Percentiles rank a stretch among this genome's conserved stretches.
These are phyloP conservation scores for Yarrowia galli DNA, from an alignment of 1,139 yeast species.

Conservation along the genomic window DNA sequence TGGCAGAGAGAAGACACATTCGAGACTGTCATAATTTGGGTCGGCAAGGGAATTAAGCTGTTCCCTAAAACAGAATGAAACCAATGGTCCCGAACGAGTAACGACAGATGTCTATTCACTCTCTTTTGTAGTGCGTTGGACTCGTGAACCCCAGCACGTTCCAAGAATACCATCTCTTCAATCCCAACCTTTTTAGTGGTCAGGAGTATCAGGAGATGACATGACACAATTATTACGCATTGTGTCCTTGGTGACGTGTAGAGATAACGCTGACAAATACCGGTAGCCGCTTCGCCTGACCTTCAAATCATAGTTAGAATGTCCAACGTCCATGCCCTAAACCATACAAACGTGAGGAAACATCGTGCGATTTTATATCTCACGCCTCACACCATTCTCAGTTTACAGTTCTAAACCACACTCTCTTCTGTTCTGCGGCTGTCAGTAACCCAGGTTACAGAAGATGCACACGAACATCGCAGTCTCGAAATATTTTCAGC, in stretches of 20 bases:
- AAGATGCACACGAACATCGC: not conserved
- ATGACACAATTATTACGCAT: not conserved
- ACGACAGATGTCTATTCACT: no score
- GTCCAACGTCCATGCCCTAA: no score
- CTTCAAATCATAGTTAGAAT: no score
- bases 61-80: not conserved
- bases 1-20: not conserved
- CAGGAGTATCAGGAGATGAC: not conserved
- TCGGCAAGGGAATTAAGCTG: not conserved
- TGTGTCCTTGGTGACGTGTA: not conserved
- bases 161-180: not conserved
- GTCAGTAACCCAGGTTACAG: not conserved
- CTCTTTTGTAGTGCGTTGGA: no score
- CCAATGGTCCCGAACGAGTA: not conserved
- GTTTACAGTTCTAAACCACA: not conserved
- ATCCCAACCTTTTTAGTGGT: constrained; percentile 1
- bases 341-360: no score
- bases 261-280: no score
- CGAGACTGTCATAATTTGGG: no score
- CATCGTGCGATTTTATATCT: no score
- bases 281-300: no score
- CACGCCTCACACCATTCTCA: not conserved
- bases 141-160: no score
- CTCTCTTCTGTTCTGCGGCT: not conserved
- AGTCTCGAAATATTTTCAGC: no score